These are phyloP conservation scores for Exophiala sp. DNA, from an alignment of 2,329 filamentous ascomycete species.

Conservation along the genomic window DNA sequence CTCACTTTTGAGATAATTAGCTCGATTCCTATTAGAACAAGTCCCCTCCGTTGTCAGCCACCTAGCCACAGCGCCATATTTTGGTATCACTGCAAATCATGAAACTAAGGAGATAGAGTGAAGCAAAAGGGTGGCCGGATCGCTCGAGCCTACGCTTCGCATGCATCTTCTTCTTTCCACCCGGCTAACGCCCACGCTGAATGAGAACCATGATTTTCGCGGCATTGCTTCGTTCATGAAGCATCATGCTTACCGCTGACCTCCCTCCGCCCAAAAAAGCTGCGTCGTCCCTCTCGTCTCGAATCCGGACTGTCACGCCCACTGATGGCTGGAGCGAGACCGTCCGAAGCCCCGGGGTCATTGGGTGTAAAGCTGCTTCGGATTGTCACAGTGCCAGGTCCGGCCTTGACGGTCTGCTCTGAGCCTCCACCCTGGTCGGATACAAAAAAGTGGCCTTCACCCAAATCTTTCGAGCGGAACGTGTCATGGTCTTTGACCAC, in stretches of 20 bases:
- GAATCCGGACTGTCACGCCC: slow-evolving; percentile 38
- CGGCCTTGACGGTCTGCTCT: slow-evolving; percentile 70
- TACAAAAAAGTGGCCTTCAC: slow-evolving; percentile 85
- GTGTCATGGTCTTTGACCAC: slow-evolving; percentile 78
- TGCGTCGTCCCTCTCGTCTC: slow-evolving; percentile 40
- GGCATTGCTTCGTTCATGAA: background rate
- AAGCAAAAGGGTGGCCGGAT: background rate
- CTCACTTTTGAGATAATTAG: too few species aligned
- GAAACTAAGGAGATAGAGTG: slow-evolving; percentile 7
- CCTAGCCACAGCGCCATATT: background rate
- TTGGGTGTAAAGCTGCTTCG: slow-evolving; percentile 63
- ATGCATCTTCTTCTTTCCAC: background rate
- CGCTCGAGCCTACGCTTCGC: background rate
- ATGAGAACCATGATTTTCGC: background rate
- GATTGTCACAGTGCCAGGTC: slow-evolving; percentile 64
- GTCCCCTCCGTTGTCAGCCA: background rate
- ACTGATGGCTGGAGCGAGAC: slow-evolving; percentile 19
- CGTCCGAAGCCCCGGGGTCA: slow-evolving; percentile 36
- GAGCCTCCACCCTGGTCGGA: slow-evolving; percentile 64
- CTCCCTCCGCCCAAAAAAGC: slow-evolving; percentile 44
- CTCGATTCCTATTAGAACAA: background rate
- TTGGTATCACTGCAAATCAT: slow-evolving; percentile 18
- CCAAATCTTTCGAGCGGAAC: slow-evolving; percentile 78
- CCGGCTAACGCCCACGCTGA: slow-evolving; percentile 9
- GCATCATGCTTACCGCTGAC: slow-evolving; percentile 27